phyloP scores from a whole-genome alignment of 257 asterid genomes.

The Orobanche coerulescens region DNA sequence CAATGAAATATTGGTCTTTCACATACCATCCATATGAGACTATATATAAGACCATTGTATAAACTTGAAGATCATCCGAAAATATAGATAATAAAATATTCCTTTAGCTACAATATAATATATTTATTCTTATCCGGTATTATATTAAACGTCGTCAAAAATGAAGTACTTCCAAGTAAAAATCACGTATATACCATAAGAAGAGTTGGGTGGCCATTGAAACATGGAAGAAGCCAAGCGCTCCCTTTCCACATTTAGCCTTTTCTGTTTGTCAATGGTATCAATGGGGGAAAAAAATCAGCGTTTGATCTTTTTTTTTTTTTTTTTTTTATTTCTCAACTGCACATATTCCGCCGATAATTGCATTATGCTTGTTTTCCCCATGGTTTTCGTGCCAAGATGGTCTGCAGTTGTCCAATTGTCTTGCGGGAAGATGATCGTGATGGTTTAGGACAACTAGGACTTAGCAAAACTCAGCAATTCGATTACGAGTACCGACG shows the following conservation, averaged over 20 bases:
- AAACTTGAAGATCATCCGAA: too few species aligned
- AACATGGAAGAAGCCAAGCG: too few species aligned
- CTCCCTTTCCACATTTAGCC: not conserved
- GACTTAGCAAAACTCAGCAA: conserved; percentile 12
- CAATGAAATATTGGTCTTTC: too few species aligned
- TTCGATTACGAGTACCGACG: not conserved
- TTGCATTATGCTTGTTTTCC: not conserved
- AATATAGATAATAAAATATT: too few species aligned
- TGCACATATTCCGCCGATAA: not conserved
- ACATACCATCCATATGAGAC: too few species aligned
- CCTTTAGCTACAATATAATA: too few species aligned
- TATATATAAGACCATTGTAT: too few species aligned
- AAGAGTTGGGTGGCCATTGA: too few species aligned
- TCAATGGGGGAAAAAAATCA: not conserved
- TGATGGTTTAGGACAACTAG: conserved; percentile 26
- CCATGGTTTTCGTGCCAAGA: conserved; percentile 8
- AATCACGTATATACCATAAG: too few species aligned
- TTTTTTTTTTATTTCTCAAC: not conserved
- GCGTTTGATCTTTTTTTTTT: not conserved
- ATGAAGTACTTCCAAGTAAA: too few species aligned
- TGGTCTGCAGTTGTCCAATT: conserved; percentile 23
- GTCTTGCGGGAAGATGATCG: conserved; percentile 3
- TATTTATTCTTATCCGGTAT: too few species aligned
- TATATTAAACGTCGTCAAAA: too few species aligned
- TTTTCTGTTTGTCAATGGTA: not conserved